These are phyloP conservation scores for Bipolaris gigantea DNA, from an alignment of 2,329 filamentous ascomycete species.

Conservation along the genomic window DNA sequence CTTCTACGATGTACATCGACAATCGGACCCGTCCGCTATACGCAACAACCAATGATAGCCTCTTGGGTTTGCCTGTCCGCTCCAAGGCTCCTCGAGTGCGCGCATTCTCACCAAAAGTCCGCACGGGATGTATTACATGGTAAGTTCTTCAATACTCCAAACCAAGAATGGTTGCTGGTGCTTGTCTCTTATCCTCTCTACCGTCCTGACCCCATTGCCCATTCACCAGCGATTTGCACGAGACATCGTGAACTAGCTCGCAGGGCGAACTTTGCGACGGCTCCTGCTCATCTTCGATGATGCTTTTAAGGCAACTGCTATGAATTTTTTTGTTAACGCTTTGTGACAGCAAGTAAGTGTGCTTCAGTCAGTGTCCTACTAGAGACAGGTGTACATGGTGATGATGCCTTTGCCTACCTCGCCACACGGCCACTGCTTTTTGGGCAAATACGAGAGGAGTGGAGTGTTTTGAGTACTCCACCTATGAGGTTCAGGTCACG, in stretches of 20 bases:
- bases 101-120: constrained; percentile 8
- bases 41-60: constrained; percentile 4
- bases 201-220: neutral
- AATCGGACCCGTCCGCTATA: neutral
- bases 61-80: neutral
- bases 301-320: neutral
- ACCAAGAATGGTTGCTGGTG: neutral
- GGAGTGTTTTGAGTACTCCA: neutral
- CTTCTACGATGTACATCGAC: neutral
- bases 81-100: constrained; percentile 6
- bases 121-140: constrained; percentile 16
- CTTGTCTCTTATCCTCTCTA: neutral
- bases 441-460: no score
- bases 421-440: no score
- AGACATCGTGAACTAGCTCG: neutral
- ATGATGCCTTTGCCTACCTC: no score
- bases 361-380: neutral
- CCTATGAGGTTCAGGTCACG: neutral
- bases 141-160: constrained; percentile 1
- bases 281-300: neutral
- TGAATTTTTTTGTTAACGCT: neutral
- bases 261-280: neutral
- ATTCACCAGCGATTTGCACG: neutral
- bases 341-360: constrained; percentile 9
- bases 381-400: neutral